phyloP scores from a whole-genome alignment of 768 basidiomycete species.

The Leccinum pellstonianum region DNA sequence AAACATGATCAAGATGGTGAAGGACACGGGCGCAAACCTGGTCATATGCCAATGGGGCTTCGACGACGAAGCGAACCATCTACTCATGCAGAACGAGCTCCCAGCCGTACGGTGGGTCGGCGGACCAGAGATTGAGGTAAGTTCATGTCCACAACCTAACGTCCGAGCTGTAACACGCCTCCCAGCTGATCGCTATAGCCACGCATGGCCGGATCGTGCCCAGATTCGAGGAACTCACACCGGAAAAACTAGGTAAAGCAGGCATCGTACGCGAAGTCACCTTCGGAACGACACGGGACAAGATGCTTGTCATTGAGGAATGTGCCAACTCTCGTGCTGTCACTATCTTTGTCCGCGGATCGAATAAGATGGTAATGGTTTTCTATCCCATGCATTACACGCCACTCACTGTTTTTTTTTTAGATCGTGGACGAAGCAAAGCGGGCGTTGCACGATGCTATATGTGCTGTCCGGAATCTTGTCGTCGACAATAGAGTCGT shows the following conservation, averaged over 20 bases:
- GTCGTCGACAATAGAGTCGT: conserved; percentile 96
- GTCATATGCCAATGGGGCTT: conserved; percentile 99
- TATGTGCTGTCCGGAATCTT: conserved; percentile 95
- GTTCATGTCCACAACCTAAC: not conserved
- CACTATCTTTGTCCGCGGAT: conserved; percentile 95
- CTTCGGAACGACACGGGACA: conserved; percentile 97
- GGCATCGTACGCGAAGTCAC: conserved; percentile 92
- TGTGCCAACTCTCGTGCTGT: conserved; percentile 96
- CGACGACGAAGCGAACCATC: conserved; percentile 98
- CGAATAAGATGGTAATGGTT: conserved; percentile 90
- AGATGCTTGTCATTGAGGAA: conserved; percentile 99
- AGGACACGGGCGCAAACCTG: conserved; percentile 94
- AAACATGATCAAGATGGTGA: conserved; percentile 96
- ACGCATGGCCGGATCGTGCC: conserved; percentile 98
- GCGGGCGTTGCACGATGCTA: conserved; percentile 94
- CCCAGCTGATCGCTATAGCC: conserved; percentile 93
- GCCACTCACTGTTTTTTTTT: not conserved
- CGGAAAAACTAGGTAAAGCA: conserved; percentile 89
- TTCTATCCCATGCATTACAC: not conserved
- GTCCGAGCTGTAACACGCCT: not conserved
- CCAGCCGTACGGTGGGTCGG: conserved; percentile 99
- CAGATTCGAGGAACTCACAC: conserved; percentile 91
- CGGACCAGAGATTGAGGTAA: conserved; percentile 97
- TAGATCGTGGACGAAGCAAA: conserved; percentile 99
- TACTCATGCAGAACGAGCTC: conserved; percentile 96